These are phyloP conservation scores for Dacryopinax spathularia DNA, from an alignment of 768 basidiomycete species.

Conservation along the genomic window DNA sequence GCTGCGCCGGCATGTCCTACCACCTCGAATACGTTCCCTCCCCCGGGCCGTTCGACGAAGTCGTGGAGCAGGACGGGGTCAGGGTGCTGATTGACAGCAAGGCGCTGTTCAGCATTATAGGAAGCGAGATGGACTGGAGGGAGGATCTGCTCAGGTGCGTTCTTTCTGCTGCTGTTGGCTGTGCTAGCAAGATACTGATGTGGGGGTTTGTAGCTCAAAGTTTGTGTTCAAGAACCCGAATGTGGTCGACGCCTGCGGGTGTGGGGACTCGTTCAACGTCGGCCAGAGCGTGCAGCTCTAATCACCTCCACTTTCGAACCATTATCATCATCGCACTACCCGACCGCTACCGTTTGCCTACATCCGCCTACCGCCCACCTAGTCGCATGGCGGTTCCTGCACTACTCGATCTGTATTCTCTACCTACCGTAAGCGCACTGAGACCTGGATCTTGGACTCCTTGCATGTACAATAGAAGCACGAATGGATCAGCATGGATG, in stretches of 20 bases:
- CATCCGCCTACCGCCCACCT: no score
- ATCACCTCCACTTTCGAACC: no score
- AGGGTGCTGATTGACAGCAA: constrained; percentile 90
- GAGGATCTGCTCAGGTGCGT: constrained; percentile 79
- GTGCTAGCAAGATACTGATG: constrained; percentile 3
- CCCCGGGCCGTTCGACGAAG: constrained; percentile 84
- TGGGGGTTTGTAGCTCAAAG: constrained; percentile 41
- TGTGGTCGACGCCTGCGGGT: constrained; percentile 87
- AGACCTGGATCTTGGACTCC: no score
- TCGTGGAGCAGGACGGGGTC: constrained; percentile 91
- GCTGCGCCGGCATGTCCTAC: constrained; percentile 82
- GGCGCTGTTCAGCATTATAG: constrained; percentile 94
- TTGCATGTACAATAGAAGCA: no score
- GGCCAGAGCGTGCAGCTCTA: background rate
- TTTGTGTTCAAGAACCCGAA: constrained; percentile 84
- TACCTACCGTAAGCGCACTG: no score
- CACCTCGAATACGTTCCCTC: constrained; percentile 90
- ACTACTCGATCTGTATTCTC: no score
- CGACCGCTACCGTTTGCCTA: no score
- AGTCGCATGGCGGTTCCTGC: no score
- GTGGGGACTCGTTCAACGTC: constrained; percentile 82
- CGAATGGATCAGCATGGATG: no score
- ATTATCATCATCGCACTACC: no score
- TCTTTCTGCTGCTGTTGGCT: constrained; percentile 9
- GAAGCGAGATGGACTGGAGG: constrained; percentile 98